Evolutionary conservation across 192 early-diverging fungal species (phyloP).

Genomic region (Geranomyces variabilis): DNA sequence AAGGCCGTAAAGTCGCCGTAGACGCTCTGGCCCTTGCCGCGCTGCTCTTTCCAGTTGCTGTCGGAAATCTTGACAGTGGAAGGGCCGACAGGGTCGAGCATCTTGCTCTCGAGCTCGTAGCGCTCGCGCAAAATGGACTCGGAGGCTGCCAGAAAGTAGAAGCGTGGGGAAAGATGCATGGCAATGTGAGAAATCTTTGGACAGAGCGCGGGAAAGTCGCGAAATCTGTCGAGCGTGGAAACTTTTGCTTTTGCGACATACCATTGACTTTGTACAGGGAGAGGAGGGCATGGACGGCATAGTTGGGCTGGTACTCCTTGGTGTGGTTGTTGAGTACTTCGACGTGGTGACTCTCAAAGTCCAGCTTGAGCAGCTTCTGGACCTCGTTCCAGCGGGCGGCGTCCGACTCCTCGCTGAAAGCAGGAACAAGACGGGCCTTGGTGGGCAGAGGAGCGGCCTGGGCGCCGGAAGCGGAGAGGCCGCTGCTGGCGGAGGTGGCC

Average conservation of each 20-base stretch:
- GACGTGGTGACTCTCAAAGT: constrained; percentile 16
- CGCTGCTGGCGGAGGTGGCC: constrained; percentile 2
- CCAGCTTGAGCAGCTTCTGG: constrained; percentile 13
- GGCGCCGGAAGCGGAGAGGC: not conserved
- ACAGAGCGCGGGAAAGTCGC: too few species aligned
- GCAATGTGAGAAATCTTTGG: too few species aligned
- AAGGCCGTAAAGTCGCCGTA: constrained; percentile 13
- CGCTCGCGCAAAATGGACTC: constrained; percentile 24
- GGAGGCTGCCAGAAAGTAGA: not conserved
- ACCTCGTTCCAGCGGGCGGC: constrained; percentile 22
- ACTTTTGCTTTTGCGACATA: not conserved
- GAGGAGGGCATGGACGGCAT: constrained; percentile 9
- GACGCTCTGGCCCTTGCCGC: constrained; percentile 19
- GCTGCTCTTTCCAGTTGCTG: constrained; percentile 23
- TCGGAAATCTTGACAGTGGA: constrained; percentile 10
- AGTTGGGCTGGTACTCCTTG: constrained; percentile 23
- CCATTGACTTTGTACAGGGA: constrained; percentile 22
- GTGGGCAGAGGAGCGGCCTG: constrained; percentile 13
- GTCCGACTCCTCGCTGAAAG: constrained; percentile 25
- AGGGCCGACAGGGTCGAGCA: constrained; percentile 18
- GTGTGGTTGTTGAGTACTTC: constrained; percentile 26
- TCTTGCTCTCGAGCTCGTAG: constrained; percentile 21
- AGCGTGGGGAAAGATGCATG: too few species aligned
- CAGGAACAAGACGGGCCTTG: constrained; percentile 20
- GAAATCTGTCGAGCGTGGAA: too few species aligned